Base-by-base conservation (phyloP, 306 rosid genomes). In the Herpetospermum pedunculosum region DNA sequence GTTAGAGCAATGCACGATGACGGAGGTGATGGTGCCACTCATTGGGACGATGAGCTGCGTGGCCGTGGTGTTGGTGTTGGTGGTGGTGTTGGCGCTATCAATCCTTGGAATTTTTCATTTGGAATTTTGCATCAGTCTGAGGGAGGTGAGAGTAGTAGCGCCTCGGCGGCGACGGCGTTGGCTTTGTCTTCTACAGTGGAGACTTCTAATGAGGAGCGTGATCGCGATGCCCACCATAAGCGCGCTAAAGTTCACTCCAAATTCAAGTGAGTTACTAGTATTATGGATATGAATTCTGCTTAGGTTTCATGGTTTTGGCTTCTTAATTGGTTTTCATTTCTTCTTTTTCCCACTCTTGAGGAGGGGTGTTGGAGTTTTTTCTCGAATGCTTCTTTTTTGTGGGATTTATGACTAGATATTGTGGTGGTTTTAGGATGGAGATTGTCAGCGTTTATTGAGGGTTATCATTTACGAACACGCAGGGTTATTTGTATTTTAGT, bases 201-300 rank as follows among this genome's bases (percentile, higher is more conserved):
- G 35, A 38, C n/a, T 73, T 79, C 23, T 35, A 73, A 16, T 2
- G 86, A 79, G 8, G 88, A 82, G 47, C 75, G 82, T 15, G 88
- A 74, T 74, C 91, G 81, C 11, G 93, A 93, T 77, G 82, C 74
- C 28, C 85, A 89, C 78, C 86, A 85, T 62, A 95, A 95, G 74
- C 95, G 99, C 34, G 90, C 96, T 44, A 95, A 87, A 84, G 87
- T 91, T 77, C 84, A 87, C 84, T 79, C 78, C 8, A 78, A 79
- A 80, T 72, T 64, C 74, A 77, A 76, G 98, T 93, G 92, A 91
- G 98, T 86, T 58, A 48, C 28, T 21, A 19, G 14, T 47, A 5
- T 76, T 54, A 1, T 65, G 34, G 43, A 19, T 21, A 6, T 40
- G 58, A 49, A 23, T 69, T 69, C 5, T 44, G 23, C 38, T 37